Evolutionary conservation across 306 rosid species (phyloP).

Genomic region (Prunus kanzakura): DNA sequence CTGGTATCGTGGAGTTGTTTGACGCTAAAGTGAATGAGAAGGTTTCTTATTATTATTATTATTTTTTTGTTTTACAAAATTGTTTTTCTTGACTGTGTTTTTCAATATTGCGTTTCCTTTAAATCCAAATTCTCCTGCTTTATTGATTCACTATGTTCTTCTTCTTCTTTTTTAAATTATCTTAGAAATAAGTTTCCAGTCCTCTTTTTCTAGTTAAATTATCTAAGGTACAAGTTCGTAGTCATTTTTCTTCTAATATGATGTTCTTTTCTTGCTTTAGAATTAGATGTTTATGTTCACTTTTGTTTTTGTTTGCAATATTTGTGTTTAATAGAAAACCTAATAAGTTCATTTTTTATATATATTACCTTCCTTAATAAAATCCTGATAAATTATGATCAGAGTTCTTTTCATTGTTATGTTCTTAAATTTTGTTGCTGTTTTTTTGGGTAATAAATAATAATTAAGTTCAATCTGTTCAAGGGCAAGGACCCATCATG

Average conservation of each 20-base stretch:
- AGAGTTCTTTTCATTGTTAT: neutral
- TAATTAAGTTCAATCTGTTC: neutral
- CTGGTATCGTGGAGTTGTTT: constrained; percentile 60
- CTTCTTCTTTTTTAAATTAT: neutral
- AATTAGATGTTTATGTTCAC: neutral
- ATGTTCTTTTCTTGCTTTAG: neutral
- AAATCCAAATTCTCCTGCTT: neutral
- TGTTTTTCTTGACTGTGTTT: neutral
- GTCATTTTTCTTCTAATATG: neutral
- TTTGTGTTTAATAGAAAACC: neutral
- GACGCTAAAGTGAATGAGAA: constrained; percentile 81
- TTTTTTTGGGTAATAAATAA: neutral
- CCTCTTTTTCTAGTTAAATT: neutral
- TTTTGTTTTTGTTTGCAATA: neutral
- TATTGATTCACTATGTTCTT: neutral
- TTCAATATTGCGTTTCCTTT: neutral
- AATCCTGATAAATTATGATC: neutral
- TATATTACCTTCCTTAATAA: neutral
- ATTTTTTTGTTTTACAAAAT: neutral
- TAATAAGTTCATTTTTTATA: neutral
- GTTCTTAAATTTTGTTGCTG: neutral
- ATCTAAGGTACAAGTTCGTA: neutral
- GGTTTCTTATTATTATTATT: constrained; percentile 35
- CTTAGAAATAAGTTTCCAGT: neutral
- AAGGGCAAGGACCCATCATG: neutral